Evolutionary conservation across 805 yeast genomes (phyloP), one percentile per base, ranked within the genome.

Genomic region (Ogataea polymorpha): DNA sequence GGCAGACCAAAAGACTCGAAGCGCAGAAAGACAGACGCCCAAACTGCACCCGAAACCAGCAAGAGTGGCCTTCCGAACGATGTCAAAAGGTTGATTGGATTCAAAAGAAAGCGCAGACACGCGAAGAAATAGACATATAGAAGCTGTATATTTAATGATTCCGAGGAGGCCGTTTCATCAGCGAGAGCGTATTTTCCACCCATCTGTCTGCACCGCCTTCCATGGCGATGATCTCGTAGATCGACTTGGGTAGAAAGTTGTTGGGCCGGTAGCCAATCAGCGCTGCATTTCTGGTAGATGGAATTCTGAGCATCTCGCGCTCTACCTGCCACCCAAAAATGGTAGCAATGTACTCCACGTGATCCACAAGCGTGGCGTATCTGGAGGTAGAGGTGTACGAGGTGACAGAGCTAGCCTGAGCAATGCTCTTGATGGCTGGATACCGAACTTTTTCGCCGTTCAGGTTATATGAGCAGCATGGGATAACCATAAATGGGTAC

Each of bases 131-230:
- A 56, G 42, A 21, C 29, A 14, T 29, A 35, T 23, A 38, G 13
- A 24, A 9, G 25, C 26, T 25, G 37, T 33, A 32, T 28, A 27
- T 10, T 43, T 38, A 61, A 63, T 88, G 96, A 47, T 75, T 74
- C 61, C 95, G 69, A 5, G 95, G 95, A 8, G 79, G 72, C 49
- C 75, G 75, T 49, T 78, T 77, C 74, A 80, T 78, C 55, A 89
- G 66, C 0, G 77, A 71, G 79, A 86, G 76, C 2, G 89, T 75
- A 51, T 83, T 81, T 52, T 83, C 90, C 4, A 87, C 83, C 96
- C 96, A 90, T 1, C 90, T 86, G 44, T 82, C 87, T 1, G 93
- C 90, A 11, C 96, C 96, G 9, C 96, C 96, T 58, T 87, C 95
- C 53, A 76, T 67, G 5, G 77, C 73, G 14, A 91, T 56, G 1